Evolutionary conservation across 192 early-diverging fungal species (phyloP), one percentile per base, ranked within the genome.

Genomic region (Dimargaris verticillata): DNA sequence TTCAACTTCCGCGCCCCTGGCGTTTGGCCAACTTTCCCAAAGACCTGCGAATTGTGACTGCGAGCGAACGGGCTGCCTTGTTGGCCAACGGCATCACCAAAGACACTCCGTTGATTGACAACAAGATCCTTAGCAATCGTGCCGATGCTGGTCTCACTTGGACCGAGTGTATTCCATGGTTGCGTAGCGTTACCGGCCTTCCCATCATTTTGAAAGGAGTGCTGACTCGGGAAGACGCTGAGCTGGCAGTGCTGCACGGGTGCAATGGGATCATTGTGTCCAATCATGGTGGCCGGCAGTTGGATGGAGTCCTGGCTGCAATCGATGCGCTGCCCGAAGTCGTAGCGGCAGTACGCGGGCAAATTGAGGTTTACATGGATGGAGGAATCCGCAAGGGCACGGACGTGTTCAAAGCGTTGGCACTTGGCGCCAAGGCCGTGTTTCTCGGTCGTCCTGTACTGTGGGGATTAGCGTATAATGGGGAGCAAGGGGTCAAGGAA

Each of bases 201-300:
- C 92, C 92, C 17, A 84, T 99, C 41, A 70, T 94, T 5, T 78
- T 96, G 48, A 99, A 99, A 72, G 96, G 96, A 53, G 76, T 99
- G 13, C 77, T 95, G 64, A 85, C 82, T 11, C 88, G 78, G 25
- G 91, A 90, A 43, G 96, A 99, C 73, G 92, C 96, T 29, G 75
- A 84, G 10, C 62, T 88, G 53, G 94, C 96, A 3, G 86, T 84
- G 38, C 51, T 83, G 48, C 61, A 78, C 60, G 93, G 92, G 10
- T 79, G 84, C 54, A 78, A 79, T 20, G 96, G 88, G 48, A 82
- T 97, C 47, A 83, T 96, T 22, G 74, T 99, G 17, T 91, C 87
- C 45, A 99, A 99, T 69, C 96, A 99, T 66, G 96, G 95, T 53
- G 96, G 96, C 20, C 76, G 96, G 6, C 96, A 99, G 70, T 70